Evolutionary conservation across 2,329 filamentous ascomycete genomes (phyloP), one percentile per base, ranked within the genome.

Genomic region (Cladosporium sp.): DNA sequence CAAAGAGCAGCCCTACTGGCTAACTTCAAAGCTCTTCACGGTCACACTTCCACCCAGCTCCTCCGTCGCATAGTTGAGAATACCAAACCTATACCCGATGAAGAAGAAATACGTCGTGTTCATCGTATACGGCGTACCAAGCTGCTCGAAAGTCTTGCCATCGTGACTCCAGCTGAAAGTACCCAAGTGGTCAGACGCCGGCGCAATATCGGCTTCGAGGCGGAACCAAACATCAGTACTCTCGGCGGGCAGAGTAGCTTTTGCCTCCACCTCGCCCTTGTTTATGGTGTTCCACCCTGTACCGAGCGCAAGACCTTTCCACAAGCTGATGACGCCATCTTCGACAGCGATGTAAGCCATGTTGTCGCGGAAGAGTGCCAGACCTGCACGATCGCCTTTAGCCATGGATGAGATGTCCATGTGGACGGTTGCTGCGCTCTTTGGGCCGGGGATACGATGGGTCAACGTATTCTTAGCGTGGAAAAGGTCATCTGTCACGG

Each of bases 271-370:
- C 2, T 59, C 64, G 28, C 71, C 69, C 9, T 66, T 70, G 12
- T 64, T 67, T 4, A 65, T 68, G 1, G 72, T 74, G 2, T 62
- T 61, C 70, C 71, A 73, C 36, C 60, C 42, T 12, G 53, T 44
- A 9, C 57, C 59, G 58, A 77, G 67, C 3, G 65, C 71, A 44
- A 80, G 66, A 19, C 72, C 71, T 42, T 76, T 71, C 6, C 73
- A 68, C 2, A 77, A 64, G 3, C 70, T 62, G 0, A 77, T 59
- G 5, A 62, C 71, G 12, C 71, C 68, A 48, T 75, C 75, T 58
- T 75, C 65, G 9, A 85, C 67, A 1, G 79, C 81, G 28, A 85
- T 79, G 65, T 78, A 84, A 0, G 79, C 80, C 0, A 74, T 75
- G 12, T 73, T 70, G 61, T 85, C 80, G 1, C 83, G 77, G 68